A percentile compares a stretch with the other conserved stretches of the same genome.
These are phyloP conservation scores for Aspergillus sclerotioniger DNA, from an alignment of 495 filamentous ascomycete species.

Conservation along the genomic window DNA sequence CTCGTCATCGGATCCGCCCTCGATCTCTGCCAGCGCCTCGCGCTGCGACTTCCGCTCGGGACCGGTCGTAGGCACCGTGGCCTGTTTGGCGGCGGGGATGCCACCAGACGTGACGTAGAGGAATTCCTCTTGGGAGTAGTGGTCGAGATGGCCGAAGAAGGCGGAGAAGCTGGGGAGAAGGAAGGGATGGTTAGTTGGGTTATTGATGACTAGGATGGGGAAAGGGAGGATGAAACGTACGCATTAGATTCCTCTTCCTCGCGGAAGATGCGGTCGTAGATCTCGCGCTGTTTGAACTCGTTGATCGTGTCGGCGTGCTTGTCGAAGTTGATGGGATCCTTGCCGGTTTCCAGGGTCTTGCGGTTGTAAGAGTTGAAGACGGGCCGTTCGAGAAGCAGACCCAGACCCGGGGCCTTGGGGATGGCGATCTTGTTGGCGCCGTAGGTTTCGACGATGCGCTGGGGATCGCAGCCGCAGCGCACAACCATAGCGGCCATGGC, in stretches of 20 bases:
- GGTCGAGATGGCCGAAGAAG: slow-evolving; percentile 84
- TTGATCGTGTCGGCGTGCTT: slow-evolving; percentile 73
- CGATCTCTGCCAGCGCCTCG: slow-evolving; percentile 34
- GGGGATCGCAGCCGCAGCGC: slow-evolving; percentile 69
- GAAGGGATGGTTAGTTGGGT: slow-evolving; percentile 5
- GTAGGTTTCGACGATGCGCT: slow-evolving; percentile 68
- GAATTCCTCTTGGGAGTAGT: slow-evolving; percentile 69
- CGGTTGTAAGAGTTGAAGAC: slow-evolving; percentile 85
- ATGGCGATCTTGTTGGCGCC: slow-evolving; percentile 68
- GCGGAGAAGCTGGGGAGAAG: slow-evolving; percentile 58
- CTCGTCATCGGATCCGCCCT: slow-evolving; percentile 33
- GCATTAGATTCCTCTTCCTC: slow-evolving; percentile 77
- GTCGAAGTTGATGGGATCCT: slow-evolving; percentile 72
- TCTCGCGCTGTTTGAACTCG: slow-evolving; percentile 89
- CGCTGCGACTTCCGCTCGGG: slow-evolving; percentile 22
- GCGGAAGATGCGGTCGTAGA: slow-evolving; percentile 87
- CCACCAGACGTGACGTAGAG: slow-evolving; percentile 71
- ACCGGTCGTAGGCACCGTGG: slow-evolving; percentile 4
- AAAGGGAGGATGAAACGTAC: slow-evolving; percentile 46
- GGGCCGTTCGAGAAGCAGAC: slow-evolving; percentile 83
- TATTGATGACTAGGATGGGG: slow-evolving; percentile 1
- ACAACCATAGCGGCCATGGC: slow-evolving; percentile 83
- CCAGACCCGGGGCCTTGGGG: slow-evolving; percentile 88
- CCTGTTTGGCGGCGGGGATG: slow-evolving; percentile 49
- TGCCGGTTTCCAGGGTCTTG: slow-evolving; percentile 51